Evolutionary conservation across 2,329 filamentous ascomycete species (phyloP).

Genomic region (Ophiostoma novo-ulmi): DNA sequence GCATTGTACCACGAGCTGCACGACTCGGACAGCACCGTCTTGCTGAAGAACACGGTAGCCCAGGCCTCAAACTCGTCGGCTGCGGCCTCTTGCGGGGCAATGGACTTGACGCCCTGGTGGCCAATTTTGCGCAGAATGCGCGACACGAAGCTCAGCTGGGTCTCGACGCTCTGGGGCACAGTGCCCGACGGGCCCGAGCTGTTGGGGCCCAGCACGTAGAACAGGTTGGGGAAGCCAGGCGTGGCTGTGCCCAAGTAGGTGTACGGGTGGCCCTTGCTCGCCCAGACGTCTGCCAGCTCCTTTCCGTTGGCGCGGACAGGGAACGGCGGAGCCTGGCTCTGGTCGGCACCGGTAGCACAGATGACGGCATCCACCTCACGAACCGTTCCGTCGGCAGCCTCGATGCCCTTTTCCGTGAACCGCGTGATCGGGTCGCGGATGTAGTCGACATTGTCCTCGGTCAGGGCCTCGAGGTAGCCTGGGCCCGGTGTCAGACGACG

Average conservation of each 20-base stretch:
- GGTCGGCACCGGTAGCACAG: conserved; percentile 63
- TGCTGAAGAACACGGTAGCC: conserved; percentile 32
- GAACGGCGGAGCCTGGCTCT: conserved; percentile 55
- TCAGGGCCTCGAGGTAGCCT: conserved; percentile 61
- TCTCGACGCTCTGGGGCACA: conserved; percentile 26
- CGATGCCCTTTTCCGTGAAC: conserved; percentile 56
- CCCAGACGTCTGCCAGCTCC: conserved; percentile 54
- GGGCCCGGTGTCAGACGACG: conserved; percentile 61
- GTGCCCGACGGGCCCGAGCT: conserved; percentile 25
- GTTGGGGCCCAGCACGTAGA: conserved; percentile 31
- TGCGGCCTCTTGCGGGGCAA: conserved; percentile 22
- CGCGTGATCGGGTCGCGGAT: conserved; percentile 52
- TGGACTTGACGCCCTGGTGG: conserved; percentile 42
- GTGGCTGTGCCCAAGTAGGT: conserved; percentile 35
- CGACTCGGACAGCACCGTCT: conserved; percentile 32
- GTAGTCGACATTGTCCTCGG: conserved; percentile 57
- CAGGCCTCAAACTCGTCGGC: conserved; percentile 33
- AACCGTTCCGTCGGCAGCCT: conserved; percentile 52
- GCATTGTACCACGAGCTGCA: conserved; percentile 34
- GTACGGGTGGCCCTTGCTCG: conserved; percentile 56
- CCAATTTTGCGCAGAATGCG: conserved; percentile 47
- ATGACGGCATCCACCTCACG: conserved; percentile 60
- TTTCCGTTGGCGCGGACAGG: conserved; percentile 51
- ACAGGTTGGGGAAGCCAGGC: conserved; percentile 34
- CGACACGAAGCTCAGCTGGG: conserved; percentile 39